Evolutionary conservation across 768 basidiomycete species (phyloP), one percentile per base, ranked within the genome.

Genomic region (Tylopilus sp.): DNA sequence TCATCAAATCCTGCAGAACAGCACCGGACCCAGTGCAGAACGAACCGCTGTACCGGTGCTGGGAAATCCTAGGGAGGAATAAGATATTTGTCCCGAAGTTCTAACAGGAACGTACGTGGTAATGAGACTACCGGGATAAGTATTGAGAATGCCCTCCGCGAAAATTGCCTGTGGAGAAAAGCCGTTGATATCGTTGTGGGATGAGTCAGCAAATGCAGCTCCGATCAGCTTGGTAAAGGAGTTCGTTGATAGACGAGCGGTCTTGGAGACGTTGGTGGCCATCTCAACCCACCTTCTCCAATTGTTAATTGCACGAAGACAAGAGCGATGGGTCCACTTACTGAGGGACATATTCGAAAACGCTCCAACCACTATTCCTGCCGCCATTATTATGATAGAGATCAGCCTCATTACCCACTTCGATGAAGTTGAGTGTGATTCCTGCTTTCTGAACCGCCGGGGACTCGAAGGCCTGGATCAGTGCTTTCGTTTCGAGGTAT

Each of bases 111-210:
- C 79, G 17, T 61, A 85, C 80, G 77, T 78, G 1, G 74, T 73
- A 49, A 86, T 82, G 3, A 78, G 61, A 33, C 69, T 61, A 0
- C 82, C 83, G 2, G 80, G 71, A 1, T 61, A 26, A 12, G 78
- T 77, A 26, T 69, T 56, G 7, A 85, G 70, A 31, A 86, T 71
- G 1, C 80, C 80, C 42, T 75, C 63, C 30, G 66, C 66, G 53
- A 86, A 81, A 20, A 80, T 73, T 47, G 78, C 75, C 67, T 82
- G 79, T 1, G 85, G 84, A 31, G 84, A 84, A 62, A 85, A 86
- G 20, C 75, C 77, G 28, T 57, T 64, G 12, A 44, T 40, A 2
- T 69, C 66, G 9, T 70, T 65, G 58, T 78, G 77, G 6, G 77
- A 76, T 17, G 80, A 79, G 4, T 58, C 69, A 11, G 78, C 78